These are phyloP conservation scores for Cyberlindnera americana DNA, from an alignment of 805 yeast species.

Conservation along the genomic window DNA sequence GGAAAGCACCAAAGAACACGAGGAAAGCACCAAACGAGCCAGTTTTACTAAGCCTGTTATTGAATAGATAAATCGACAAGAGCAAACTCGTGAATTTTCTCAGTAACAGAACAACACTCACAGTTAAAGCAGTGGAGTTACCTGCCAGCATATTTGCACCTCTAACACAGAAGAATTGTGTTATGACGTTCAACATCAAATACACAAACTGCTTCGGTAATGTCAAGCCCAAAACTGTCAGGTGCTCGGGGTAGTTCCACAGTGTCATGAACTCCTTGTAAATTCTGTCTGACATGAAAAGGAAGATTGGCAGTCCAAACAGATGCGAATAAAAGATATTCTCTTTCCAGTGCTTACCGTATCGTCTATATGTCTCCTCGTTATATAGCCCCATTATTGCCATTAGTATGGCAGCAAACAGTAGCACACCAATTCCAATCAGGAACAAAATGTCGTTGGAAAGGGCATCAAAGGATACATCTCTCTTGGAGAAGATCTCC, in stretches of 20 bases:
- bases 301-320: slow-evolving; percentile 51
- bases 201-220: slow-evolving; percentile 29
- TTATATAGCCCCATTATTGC: slow-evolving; percentile 57
- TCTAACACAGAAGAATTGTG: slow-evolving; percentile 59
- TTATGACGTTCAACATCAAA: slow-evolving; percentile 41
- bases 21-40: slow-evolving; percentile 45
- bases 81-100: slow-evolving; percentile 60
- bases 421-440: slow-evolving; percentile 35
- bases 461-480: slow-evolving; percentile 9
- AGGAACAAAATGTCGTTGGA: slow-evolving; percentile 20
- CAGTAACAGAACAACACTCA: slow-evolving; percentile 55
- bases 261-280: slow-evolving; percentile 29
- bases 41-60: slow-evolving; percentile 36
- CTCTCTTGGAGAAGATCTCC: slow-evolving; percentile 23
- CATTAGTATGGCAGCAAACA: slow-evolving; percentile 46
- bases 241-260: slow-evolving; percentile 20
- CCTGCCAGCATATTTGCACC: slow-evolving; percentile 67
- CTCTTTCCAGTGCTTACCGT: slow-evolving; percentile 65
- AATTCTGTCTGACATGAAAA: slow-evolving; percentile 34
- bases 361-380: slow-evolving; percentile 44
- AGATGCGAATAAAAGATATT: slow-evolving; percentile 58
- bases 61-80: slow-evolving; percentile 52
- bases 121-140: slow-evolving; percentile 55
- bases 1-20: slow-evolving; percentile 54
- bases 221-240: slow-evolving; percentile 17